Evolutionary conservation across 2,329 filamentous ascomycete genomes (phyloP).

Genomic region (Beauveria bassiana): DNA sequence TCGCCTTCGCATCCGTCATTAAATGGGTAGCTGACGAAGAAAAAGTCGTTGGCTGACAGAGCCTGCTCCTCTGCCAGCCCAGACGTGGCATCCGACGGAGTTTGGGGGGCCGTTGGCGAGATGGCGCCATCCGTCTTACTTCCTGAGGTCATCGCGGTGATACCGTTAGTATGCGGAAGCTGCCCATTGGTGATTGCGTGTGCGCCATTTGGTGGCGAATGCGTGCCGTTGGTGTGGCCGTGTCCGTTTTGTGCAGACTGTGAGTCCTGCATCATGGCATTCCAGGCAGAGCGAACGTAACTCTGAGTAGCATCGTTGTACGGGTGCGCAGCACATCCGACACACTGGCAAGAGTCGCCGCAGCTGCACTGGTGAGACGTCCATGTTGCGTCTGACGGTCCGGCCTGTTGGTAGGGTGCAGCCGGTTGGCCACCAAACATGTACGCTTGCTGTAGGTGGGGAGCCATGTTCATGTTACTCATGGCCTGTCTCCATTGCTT

Average conservation of each 20-base stretch:
- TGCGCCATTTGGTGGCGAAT: conserved; percentile 11
- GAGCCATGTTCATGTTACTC: conserved; percentile 31
- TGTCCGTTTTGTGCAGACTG: neutral
- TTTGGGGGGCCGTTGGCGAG: conserved; percentile 34
- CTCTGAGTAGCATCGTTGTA: conserved; percentile 56
- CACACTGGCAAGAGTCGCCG: conserved; percentile 57
- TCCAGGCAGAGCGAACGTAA: conserved; percentile 42
- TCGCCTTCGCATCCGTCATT: conserved; percentile 41
- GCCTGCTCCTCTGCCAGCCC: conserved; percentile 41
- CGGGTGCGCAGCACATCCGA: conserved; percentile 61
- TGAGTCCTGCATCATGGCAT: conserved; percentile 31
- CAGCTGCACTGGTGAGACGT: conserved; percentile 48
- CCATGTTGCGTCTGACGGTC: conserved; percentile 18
- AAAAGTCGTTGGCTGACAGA: conserved; percentile 45
- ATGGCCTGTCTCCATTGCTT: conserved; percentile 44
- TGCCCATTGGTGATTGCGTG: conserved; percentile 16
- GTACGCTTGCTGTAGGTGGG: conserved; percentile 20
- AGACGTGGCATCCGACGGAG: conserved; percentile 40
- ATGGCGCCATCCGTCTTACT: conserved; percentile 20
- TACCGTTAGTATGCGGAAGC: neutral
- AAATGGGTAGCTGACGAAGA: conserved; percentile 51
- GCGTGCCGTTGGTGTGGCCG: neutral
- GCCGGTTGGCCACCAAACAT: conserved; percentile 20
- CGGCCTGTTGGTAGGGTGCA: conserved; percentile 17
- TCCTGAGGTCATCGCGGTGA: conserved; percentile 12